Evolutionary conservation across 768 basidiomycete genomes (phyloP).

Genomic region (Cystofilobasidium capitatum): DNA sequence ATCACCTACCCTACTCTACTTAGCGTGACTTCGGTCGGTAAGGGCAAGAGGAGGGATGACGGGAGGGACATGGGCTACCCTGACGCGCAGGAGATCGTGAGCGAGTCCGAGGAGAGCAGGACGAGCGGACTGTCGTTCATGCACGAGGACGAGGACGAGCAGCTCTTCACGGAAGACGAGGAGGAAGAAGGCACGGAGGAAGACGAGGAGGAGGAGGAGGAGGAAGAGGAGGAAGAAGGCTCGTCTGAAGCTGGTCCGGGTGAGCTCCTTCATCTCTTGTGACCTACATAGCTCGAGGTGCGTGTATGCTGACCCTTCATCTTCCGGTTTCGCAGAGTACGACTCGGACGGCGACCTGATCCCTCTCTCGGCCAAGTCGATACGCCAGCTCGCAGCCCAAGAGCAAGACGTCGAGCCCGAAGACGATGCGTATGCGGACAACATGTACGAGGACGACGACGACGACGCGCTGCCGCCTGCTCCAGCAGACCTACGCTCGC

Average conservation of each 20-base stretch:
- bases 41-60: background rate
- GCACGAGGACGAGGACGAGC: background rate
- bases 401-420: background rate
- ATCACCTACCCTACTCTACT: background rate
- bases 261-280: no score
- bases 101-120: background rate
- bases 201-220: background rate
- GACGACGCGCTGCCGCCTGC: background rate
- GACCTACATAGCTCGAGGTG: no score
- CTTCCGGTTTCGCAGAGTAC: background rate
- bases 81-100: background rate
- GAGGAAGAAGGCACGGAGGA: background rate
- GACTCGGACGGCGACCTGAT: constrained; percentile 9
- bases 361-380: background rate
- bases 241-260: background rate
- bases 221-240: background rate
- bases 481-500: background rate
- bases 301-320: background rate
- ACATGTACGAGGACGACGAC: constrained; percentile 7
- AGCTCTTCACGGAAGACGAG: background rate
- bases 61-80: background rate
- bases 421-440: constrained; percentile 3
- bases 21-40: background rate
- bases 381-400: background rate
- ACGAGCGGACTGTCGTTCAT: background rate